Evolutionary conservation across 441 rosid species (phyloP).

Genomic region (Biscutella laevigata): DNA sequence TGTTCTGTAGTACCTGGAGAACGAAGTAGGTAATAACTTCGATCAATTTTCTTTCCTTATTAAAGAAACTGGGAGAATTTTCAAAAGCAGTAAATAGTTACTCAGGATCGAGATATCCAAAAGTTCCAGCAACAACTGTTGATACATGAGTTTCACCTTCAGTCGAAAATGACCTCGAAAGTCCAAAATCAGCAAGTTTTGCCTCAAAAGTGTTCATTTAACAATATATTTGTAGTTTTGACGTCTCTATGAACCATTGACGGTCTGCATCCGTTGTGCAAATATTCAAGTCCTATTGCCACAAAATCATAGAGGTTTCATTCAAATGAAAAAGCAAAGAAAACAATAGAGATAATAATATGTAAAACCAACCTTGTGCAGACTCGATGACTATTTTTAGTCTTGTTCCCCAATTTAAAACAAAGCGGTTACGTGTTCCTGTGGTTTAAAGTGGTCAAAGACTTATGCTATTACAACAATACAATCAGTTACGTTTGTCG

Average conservation of each 20-base stretch:
- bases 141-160: conserved; percentile 28
- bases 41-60: not conserved
- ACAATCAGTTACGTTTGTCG: not conserved
- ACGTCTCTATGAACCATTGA: conserved; percentile 38
- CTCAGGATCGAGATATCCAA: conserved; percentile 38
- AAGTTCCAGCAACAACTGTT: conserved; percentile 36
- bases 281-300: conserved; percentile 16
- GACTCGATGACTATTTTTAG: conserved; percentile 26
- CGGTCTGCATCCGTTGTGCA: conserved; percentile 33
- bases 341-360: too few species aligned
- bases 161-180: conserved; percentile 23
- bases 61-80: not conserved
- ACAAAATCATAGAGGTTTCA: not conserved
- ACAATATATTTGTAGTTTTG: conserved; percentile 34
- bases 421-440: not conserved
- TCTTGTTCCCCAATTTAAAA: conserved; percentile 33
- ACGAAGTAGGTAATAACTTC: not conserved
- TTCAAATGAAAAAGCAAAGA: not conserved
- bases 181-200: conserved; percentile 40
- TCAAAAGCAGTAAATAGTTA: not conserved
- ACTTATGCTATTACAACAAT: not conserved
- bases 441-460: not conserved
- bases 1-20: conserved; percentile 23
- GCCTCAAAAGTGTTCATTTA: conserved; percentile 29
- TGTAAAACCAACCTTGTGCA: conserved; percentile 31